These are phyloP conservation scores for Scheffersomyces spartinae DNA, from an alignment of 805 yeast species.

Conservation along the genomic window DNA sequence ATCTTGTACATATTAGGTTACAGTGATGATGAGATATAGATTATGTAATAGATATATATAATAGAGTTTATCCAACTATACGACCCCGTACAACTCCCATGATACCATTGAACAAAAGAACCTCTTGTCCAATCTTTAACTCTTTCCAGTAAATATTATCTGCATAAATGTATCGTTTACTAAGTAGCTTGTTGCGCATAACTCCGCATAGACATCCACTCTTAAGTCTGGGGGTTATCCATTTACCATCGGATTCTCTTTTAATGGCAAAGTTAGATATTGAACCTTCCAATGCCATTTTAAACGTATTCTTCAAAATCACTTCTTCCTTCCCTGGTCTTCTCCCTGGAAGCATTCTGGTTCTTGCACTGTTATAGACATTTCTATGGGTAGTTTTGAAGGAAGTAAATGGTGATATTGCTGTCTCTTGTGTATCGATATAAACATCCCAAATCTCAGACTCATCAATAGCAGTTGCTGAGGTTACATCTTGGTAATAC, in stretches of 20 bases:
- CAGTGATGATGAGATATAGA: constrained; percentile 39
- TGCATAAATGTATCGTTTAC: constrained; percentile 42
- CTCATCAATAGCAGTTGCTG: too few relatives aligned
- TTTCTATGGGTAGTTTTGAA: constrained; percentile 74
- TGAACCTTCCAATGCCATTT: constrained; percentile 71
- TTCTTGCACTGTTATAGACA: constrained; percentile 53
- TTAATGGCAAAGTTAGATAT: constrained; percentile 68
- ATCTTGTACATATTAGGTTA: constrained; percentile 74
- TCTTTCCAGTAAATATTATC: constrained; percentile 33
- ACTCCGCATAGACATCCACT: constrained; percentile 84
- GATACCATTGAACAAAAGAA: constrained; percentile 71
- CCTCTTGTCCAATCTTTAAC: constrained; percentile 53
- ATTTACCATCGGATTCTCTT: constrained; percentile 29
- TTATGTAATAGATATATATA: constrained; percentile 6
- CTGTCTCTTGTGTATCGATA: constrained; percentile 41
- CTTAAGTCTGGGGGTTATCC: constrained; percentile 75
- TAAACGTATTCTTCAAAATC: constrained; percentile 45
- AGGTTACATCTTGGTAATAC: constrained; percentile 5
- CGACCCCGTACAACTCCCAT: constrained; percentile 65
- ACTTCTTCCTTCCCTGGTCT: constrained; percentile 54
- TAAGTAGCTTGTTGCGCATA: constrained; percentile 51
- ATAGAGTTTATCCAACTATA: not conserved
- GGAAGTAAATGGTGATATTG: constrained; percentile 67
- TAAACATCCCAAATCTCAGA: constrained; percentile 43
- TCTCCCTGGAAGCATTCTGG: constrained; percentile 28